A percentile compares a stretch with the other conserved stretches of the same genome.
Conservation (phyloP, 208 protist genomes). For the Crithidia acanthocephali region DNA sequence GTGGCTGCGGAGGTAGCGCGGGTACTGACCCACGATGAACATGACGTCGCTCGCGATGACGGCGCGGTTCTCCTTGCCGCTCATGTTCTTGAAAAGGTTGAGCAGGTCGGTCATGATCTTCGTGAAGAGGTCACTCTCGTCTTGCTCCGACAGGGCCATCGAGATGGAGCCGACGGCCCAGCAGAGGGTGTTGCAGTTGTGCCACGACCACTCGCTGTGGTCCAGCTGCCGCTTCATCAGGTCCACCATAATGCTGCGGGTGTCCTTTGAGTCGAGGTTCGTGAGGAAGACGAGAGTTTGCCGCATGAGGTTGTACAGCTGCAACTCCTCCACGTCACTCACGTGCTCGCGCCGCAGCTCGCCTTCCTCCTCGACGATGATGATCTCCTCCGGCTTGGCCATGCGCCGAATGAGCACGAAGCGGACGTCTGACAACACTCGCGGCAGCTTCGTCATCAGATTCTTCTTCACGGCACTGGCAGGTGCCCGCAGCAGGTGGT, state of each 20-base stretch:
- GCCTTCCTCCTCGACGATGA: conserved; percentile 99
- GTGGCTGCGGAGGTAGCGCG: conserved; percentile 97
- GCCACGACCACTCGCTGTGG: conserved; percentile 95
- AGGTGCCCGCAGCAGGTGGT: conserved; percentile 52
- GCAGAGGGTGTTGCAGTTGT: conserved; percentile 98
- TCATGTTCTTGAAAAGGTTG: conserved; percentile 95
- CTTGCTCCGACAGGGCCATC: conserved; percentile 95
- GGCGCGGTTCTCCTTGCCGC: conserved; percentile 98
- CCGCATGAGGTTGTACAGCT: conserved; percentile 98
- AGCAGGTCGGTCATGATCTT: conserved; percentile 98
- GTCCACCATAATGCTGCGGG: conserved; percentile 96
- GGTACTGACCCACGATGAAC: conserved; percentile 99
- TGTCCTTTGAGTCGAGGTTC: conserved; percentile 95
- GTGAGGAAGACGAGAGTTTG: conserved; percentile 98
- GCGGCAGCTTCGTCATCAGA: conserved; percentile 60
- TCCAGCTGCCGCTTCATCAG: conserved; percentile 84
- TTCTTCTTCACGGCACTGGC: conserved; percentile 57
- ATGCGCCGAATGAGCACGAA: conserved; percentile 97
- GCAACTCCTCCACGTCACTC: conserved; percentile 97
- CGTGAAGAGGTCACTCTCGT: conserved; percentile 98
- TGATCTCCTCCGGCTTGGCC: conserved; percentile 99
- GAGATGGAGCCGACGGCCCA: conserved; percentile 99
- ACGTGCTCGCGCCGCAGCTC: conserved; percentile 97
- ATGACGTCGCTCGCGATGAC: conserved; percentile 99
- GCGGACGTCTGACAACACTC: conserved; percentile 92